These are phyloP conservation scores for Dryas octopetala DNA, from an alignment of 306 rosid species.

Conservation along the genomic window DNA sequence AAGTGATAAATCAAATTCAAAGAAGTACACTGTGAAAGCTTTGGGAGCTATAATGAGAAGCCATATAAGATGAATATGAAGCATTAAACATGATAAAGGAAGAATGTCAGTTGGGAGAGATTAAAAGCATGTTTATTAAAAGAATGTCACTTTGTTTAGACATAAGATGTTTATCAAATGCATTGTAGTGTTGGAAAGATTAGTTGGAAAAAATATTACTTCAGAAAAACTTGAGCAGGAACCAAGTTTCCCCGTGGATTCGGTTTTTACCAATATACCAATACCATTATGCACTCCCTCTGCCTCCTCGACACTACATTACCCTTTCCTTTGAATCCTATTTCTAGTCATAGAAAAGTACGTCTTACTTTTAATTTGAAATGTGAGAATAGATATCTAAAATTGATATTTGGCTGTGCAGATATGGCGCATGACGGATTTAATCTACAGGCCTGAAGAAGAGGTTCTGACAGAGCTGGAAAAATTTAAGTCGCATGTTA, in stretches of 20 bases:
- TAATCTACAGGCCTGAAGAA: conserved; percentile 93
- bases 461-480: conserved; percentile 95
- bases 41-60: neutral
- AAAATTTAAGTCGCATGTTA: conserved; percentile 89
- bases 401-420: conserved; percentile 34
- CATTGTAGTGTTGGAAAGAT: neutral
- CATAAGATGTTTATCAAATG: neutral
- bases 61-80: conserved; percentile 2
- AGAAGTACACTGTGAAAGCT: neutral
- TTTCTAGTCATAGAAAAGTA: neutral
- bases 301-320: neutral
- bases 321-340: neutral
- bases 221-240: too few species aligned
- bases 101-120: neutral
- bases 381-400: neutral
- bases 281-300: neutral
- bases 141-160: neutral
- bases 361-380: neutral
- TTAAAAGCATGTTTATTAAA: too few species aligned
- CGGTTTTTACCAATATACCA: too few species aligned
- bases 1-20: neutral
- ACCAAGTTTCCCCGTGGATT: too few species aligned
- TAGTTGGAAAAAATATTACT: too few species aligned
- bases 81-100: neutral
- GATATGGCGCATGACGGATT: conserved; percentile 99